A percentile compares a stretch with the other conserved stretches of the same genome.
phyloP scores from a whole-genome alignment of 371 early-diverging fungal genomes.

The Mortierella polycephala region DNA sequence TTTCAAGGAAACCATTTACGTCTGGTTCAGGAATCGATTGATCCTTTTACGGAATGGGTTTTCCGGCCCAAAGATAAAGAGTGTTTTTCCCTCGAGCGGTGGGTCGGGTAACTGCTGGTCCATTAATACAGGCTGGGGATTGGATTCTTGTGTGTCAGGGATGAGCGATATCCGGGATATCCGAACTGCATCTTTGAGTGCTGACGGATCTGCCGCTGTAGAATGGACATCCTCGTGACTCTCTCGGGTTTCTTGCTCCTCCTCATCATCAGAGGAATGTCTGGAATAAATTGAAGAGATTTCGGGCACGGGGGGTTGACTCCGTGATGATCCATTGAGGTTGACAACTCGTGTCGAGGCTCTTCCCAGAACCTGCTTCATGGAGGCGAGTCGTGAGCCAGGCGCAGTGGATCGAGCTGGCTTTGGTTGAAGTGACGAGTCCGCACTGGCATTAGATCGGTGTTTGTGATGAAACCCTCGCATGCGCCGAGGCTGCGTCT shows the following conservation, averaged over 20 bases:
- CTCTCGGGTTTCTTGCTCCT: slow-evolving; percentile 16
- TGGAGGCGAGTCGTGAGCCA: slow-evolving; percentile 16
- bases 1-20: slow-evolving; percentile 9
- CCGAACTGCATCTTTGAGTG: neutral
- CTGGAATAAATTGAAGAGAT: slow-evolving; percentile 5
- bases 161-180: slow-evolving; percentile 6
- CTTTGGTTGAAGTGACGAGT: slow-evolving; percentile 13
- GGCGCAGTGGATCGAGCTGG: slow-evolving; percentile 21
- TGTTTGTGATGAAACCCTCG: slow-evolving; percentile 22
- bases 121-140: neutral
- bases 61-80: slow-evolving; percentile 48
- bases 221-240: slow-evolving; percentile 6
- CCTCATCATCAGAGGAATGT: slow-evolving; percentile 2
- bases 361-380: slow-evolving; percentile 43
- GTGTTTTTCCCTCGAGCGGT: slow-evolving; percentile 34
- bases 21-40: slow-evolving; percentile 33
- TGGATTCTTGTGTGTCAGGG: neutral
- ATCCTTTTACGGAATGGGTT: slow-evolving; percentile 27
- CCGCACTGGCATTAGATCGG: slow-evolving; percentile 9
- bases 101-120: slow-evolving; percentile 9
- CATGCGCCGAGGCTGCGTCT: slow-evolving; percentile 14
- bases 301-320: slow-evolving; percentile 18
- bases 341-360: slow-evolving; percentile 52
- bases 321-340: slow-evolving; percentile 21
- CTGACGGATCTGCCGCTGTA: slow-evolving; percentile 1